phyloP scores from a whole-genome alignment of 441 rosid genomes.

The Erodium chrysanthum region DNA sequence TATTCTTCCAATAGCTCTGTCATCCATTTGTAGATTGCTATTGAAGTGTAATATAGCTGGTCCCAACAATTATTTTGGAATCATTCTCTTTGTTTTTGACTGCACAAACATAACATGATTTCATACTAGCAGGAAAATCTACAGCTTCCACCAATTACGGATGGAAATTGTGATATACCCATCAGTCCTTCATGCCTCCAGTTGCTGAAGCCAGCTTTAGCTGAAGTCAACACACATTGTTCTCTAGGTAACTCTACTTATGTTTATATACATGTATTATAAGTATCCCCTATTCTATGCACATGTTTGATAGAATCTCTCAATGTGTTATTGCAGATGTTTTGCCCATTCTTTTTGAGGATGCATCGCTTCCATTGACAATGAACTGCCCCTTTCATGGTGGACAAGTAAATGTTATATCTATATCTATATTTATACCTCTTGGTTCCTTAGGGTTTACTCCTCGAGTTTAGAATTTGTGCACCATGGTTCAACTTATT shows the following conservation, averaged over 20 bases:
- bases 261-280: background rate
- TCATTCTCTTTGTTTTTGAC: background rate
- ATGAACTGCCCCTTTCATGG: constrained; percentile 31
- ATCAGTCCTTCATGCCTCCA: constrained; percentile 38
- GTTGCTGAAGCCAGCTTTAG: constrained; percentile 34
- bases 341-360: constrained; percentile 43
- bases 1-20: background rate
- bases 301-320: constrained; percentile 13
- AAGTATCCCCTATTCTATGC: background rate
- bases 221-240: constrained; percentile 29
- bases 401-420: constrained; percentile 33
- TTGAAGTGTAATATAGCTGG: background rate
- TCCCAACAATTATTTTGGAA: background rate
- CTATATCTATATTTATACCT: background rate
- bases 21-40: background rate
- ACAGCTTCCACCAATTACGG: constrained; percentile 26
- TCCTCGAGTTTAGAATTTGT: background rate
- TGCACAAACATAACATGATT: background rate
- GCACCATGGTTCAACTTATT: background rate
- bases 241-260: constrained; percentile 33
- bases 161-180: constrained; percentile 31
- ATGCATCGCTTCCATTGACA: constrained; percentile 34
- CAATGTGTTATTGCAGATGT: constrained; percentile 35
- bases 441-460: background rate
- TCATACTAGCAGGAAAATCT: constrained; percentile 29